These are phyloP conservation scores for Phytopythium delawarense DNA, from an alignment of 352 stramenopile genomes.

Conservation along the genomic window DNA sequence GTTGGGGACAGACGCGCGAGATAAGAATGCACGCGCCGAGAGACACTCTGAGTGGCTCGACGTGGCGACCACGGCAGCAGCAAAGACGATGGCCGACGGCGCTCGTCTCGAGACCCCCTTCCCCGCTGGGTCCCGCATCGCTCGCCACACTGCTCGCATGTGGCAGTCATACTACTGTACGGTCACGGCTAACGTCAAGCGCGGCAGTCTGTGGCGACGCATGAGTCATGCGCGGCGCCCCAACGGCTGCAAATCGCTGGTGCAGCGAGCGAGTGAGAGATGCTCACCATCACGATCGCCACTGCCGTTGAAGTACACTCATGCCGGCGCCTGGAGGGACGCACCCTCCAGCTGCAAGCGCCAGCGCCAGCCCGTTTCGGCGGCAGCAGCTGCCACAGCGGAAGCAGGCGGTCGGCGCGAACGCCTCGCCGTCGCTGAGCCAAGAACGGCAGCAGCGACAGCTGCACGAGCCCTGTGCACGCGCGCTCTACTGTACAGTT, in stretches of 20 bases:
- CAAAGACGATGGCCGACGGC: too few species aligned
- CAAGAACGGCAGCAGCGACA: not conserved
- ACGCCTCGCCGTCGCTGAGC: not conserved
- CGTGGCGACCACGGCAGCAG: not conserved
- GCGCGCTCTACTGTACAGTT: too few species aligned
- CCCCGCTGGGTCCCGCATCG: not conserved
- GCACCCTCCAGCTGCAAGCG: not conserved
- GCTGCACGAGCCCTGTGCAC: too few species aligned
- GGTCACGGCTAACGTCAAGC: not conserved
- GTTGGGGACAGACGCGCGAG: not conserved
- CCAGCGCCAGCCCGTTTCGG: not conserved
- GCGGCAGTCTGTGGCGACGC: not conserved
- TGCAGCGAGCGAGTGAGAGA: not conserved
- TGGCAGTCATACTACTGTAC: too few species aligned
- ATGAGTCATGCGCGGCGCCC: not conserved
- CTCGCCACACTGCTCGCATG: too few species aligned
- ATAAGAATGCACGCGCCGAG: not conserved
- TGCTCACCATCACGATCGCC: not conserved
- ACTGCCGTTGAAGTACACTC: not conserved
- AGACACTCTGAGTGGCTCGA: not conserved
- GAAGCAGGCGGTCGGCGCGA: not conserved
- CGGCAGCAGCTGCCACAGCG: not conserved
- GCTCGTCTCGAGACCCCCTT: too few species aligned
- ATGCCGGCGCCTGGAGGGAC: not conserved
- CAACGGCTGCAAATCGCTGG: not conserved